Evolutionary conservation across 2,329 filamentous ascomycete genomes (phyloP).

Genomic region (Dactylellina leptospora): DNA sequence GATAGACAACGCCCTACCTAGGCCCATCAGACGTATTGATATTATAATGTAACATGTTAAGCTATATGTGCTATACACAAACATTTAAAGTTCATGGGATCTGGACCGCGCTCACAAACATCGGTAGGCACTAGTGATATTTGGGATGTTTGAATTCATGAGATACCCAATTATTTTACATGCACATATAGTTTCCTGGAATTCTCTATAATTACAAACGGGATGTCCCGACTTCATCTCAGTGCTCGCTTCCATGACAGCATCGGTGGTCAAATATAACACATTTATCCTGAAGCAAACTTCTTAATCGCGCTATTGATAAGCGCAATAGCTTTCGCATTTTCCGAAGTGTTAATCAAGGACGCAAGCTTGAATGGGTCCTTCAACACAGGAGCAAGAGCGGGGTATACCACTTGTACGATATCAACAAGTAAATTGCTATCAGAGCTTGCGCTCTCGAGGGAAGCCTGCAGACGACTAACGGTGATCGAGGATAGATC

Average conservation of each 20-base stretch:
- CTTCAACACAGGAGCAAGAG: slow-evolving; percentile 23
- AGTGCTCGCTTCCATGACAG: background rate
- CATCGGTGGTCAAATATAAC: too few relatives aligned
- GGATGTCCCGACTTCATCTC: background rate
- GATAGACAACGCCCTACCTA: too few relatives aligned
- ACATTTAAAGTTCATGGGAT: too few relatives aligned
- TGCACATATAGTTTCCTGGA: too few relatives aligned
- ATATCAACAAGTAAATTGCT: slow-evolving; percentile 23
- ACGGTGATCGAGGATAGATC: slow-evolving; percentile 5
- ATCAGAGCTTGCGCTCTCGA: slow-evolving; percentile 11
- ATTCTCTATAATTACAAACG: too few relatives aligned
- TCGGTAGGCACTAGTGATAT: too few relatives aligned
- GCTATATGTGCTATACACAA: too few relatives aligned
- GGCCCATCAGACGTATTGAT: too few relatives aligned
- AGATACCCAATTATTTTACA: too few relatives aligned
- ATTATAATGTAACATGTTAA: too few relatives aligned
- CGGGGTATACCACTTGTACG: slow-evolving; percentile 24
- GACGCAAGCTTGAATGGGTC: slow-evolving; percentile 32
- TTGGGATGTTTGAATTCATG: too few relatives aligned
- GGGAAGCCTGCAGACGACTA: slow-evolving; percentile 11
- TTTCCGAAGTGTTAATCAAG: slow-evolving; percentile 39
- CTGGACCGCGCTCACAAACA: too few relatives aligned
- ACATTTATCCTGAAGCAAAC: slow-evolving; percentile 13
- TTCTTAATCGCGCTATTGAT: slow-evolving; percentile 37
- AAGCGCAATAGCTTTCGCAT: slow-evolving; percentile 21